Conservation (phyloP, 441 rosid species). For the Arabidopsis hybrid region DNA sequence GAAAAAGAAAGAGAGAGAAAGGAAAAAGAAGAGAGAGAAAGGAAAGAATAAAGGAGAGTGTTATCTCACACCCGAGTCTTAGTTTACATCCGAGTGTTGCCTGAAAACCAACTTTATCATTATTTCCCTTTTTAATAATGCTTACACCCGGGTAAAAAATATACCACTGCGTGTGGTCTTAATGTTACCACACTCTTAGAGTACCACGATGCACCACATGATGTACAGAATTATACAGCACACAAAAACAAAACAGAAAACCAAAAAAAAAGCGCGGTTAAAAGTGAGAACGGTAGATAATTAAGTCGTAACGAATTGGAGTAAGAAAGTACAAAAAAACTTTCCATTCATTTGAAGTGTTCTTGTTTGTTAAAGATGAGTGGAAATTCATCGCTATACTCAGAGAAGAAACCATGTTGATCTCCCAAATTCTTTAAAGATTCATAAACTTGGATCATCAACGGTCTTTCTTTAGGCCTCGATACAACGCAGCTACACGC, state of each 20-base stretch:
- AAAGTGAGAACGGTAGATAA: conserved; percentile 10
- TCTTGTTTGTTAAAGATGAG: conserved; percentile 58
- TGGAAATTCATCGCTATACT: conserved; percentile 62
- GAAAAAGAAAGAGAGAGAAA: no score
- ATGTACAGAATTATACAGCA: conserved; percentile 9
- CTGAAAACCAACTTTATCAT: no score
- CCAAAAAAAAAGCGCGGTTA: background rate
- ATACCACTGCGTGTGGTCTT: no score
- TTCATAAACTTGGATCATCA: conserved; percentile 63
- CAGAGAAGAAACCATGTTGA: conserved; percentile 54
- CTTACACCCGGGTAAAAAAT: no score
- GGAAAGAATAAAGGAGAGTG: no score
- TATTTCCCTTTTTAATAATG: no score
- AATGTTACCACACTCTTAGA: conserved; percentile 4
- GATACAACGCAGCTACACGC: conserved; percentile 69
- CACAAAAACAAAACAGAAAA: background rate
- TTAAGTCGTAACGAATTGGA: background rate
- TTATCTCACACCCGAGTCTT: no score
- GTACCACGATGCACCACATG: background rate
- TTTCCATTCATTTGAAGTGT: background rate
- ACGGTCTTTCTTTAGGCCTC: conserved; percentile 75
- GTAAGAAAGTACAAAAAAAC: background rate
- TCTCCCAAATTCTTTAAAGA: conserved; percentile 62
- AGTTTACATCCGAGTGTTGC: no score
- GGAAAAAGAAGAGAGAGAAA: no score